phyloP scores from a whole-genome alignment of 2,329 filamentous ascomycete species.

The Penicillium hesseltinei region DNA sequence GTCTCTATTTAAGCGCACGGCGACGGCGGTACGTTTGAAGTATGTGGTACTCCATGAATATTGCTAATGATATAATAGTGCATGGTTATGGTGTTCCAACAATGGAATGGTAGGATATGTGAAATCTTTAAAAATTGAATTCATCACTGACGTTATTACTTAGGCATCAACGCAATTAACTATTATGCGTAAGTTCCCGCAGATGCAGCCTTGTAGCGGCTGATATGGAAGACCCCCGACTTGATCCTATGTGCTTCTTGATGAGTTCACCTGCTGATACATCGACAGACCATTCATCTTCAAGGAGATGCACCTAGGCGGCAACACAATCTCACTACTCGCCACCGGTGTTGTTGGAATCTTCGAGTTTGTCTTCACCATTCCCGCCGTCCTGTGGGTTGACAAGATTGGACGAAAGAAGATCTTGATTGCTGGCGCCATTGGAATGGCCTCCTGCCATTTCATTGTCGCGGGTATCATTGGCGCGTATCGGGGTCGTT shows the following conservation, averaged over 20 bases:
- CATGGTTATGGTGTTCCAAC: slow-evolving; percentile 42
- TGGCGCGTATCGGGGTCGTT: slow-evolving; percentile 61
- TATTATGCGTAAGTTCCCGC: slow-evolving; percentile 37
- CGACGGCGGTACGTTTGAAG: slow-evolving; percentile 41
- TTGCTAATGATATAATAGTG: slow-evolving; percentile 63
- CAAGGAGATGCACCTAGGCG: slow-evolving; percentile 32
- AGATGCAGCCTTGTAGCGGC: neutral
- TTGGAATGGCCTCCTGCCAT: slow-evolving; percentile 69
- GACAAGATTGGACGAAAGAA: slow-evolving; percentile 43
- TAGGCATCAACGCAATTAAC: slow-evolving; percentile 44
- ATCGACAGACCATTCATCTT: slow-evolving; percentile 33
- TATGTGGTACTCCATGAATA: slow-evolving; percentile 42
- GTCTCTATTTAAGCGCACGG: slow-evolving; percentile 38
- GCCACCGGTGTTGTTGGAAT: slow-evolving; percentile 44
- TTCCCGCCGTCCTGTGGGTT: slow-evolving; percentile 44
- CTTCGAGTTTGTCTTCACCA: slow-evolving; percentile 40
- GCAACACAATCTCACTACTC: slow-evolving; percentile 39
- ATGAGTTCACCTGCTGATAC: slow-evolving; percentile 3
- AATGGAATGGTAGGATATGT: slow-evolving; percentile 48
- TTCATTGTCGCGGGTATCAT: slow-evolving; percentile 70
- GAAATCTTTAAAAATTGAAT: neutral
- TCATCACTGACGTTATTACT: neutral
- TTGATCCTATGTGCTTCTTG: neutral
- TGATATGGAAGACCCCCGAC: neutral
- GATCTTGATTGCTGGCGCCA: slow-evolving; percentile 51